Evolutionary conservation across 169 alveolate species (phyloP), one percentile per base, ranked within the genome.

Genomic region (Babesia sp.): DNA sequence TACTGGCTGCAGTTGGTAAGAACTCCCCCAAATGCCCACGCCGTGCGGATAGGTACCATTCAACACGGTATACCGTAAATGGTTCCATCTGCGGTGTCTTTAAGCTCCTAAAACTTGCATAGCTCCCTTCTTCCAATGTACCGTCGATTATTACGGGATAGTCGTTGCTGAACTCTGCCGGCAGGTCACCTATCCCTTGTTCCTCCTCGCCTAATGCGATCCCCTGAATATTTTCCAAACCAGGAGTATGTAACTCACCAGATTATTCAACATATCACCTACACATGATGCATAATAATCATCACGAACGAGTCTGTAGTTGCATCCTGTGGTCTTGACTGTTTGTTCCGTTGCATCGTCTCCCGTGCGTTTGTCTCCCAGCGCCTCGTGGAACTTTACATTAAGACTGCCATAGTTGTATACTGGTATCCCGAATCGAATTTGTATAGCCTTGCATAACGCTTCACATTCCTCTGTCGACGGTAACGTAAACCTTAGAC

Each of bases 1-100:
- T 45, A 45, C 77, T 71, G 37, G 82, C 67, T 2, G 90, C 37
- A 18, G 46, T 61, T 53, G 73, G 59, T 26, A 68, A 50, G 56
- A 82, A 87, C 29, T 71, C 56, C n/a, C 55, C 78, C 22, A 57
- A 53, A n/a, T 63, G 53, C 2, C 92, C 90, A 1, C 75, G 46
- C 31, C 61, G 46, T 11, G 51, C 78, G 34, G 92, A 87, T n/a
- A 87, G 71, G 53, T 66, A 87, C 92, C 92, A 87, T 57, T 87
- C 92, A 11, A 80, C 81, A 22, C 59, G 34, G 59, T 77, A 77
- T 6, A 77, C 86, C 11, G 81, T 46, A 37, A 53, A 61, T 0
- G 81, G 34, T 54, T 31, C 66, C 44, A 37, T 53, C 12, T 53
- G 36, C 6, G 64, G 66, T 39, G 75, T 77, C 34, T 31, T 50